Conservation (phyloP, 2,329 filamentous ascomycete species). For the Neophaeococcomyces aloes region DNA sequence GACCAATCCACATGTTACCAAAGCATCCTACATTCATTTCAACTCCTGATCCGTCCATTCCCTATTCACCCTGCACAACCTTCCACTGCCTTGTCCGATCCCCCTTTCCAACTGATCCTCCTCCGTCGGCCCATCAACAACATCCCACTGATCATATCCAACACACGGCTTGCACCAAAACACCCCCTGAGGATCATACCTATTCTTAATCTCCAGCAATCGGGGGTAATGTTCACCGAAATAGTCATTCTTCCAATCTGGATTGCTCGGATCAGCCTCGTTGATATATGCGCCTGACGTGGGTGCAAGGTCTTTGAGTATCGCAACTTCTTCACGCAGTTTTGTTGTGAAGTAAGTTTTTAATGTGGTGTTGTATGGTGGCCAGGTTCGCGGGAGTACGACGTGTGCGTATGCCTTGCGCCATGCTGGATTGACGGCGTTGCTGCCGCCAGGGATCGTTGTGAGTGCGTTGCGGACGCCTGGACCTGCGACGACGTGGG, state of each 20-base stretch:
- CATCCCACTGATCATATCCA: conserved; percentile 22
- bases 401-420: conserved; percentile 25
- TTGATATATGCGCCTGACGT: conserved; percentile 24
- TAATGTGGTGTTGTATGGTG: conserved; percentile 12
- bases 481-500: conserved; percentile 18
- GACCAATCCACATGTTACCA: no score
- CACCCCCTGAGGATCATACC: conserved; percentile 23
- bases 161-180: conserved; percentile 24
- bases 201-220: conserved; percentile 25
- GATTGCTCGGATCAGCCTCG: conserved; percentile 31
- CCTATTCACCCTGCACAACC: conserved; percentile 5
- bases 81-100: conserved; percentile 3
- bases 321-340: conserved; percentile 15
- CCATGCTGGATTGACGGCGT: conserved; percentile 26
- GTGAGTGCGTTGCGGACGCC: conserved; percentile 22
- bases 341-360: conserved; percentile 11
- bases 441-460: conserved; percentile 22
- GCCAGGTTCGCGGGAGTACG: conserved; percentile 14
- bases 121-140: background rate
- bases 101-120: background rate
- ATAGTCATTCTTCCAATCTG: conserved; percentile 31
- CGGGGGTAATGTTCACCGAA: conserved; percentile 29
- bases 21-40: no score
- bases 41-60: no score
- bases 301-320: conserved; percentile 23